Evolutionary conservation across 2,329 filamentous ascomycete genomes (phyloP).

Genomic region (Ophiostoma sp.): DNA sequence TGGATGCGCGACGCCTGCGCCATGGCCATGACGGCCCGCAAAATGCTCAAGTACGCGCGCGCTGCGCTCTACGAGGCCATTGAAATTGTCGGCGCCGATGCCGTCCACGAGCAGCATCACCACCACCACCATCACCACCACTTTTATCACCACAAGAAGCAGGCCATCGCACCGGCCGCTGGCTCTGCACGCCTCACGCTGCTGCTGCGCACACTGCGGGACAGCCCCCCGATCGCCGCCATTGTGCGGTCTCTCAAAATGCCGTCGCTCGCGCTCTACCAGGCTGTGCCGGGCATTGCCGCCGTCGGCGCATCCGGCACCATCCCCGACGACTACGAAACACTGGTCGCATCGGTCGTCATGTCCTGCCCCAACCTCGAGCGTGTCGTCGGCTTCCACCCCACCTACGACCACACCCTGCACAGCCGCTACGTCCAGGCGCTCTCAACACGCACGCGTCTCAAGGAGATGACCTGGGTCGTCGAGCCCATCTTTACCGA

Average conservation of each 20-base stretch:
- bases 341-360: constrained; percentile 54
- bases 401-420: constrained; percentile 47
- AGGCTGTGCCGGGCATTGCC: neutral
- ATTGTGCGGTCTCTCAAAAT: constrained; percentile 55
- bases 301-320: constrained; percentile 26
- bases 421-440: constrained; percentile 55
- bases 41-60: constrained; percentile 48
- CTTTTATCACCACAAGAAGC: constrained; percentile 53
- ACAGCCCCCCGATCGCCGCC: constrained; percentile 47
- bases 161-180: constrained; percentile 37
- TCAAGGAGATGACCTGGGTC: constrained; percentile 57
- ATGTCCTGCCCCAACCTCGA: constrained; percentile 63
- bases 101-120: constrained; percentile 41
- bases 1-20: constrained; percentile 58
- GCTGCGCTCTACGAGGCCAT: constrained; percentile 54
- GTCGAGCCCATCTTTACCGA: constrained; percentile 41
- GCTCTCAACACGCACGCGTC: constrained; percentile 49
- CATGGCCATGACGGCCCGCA: constrained; percentile 46
- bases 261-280: constrained; percentile 38
- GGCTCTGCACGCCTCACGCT: constrained; percentile 50
- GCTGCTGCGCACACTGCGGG: constrained; percentile 52
- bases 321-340: constrained; percentile 47
- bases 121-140: constrained; percentile 46
- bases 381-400: constrained; percentile 49
- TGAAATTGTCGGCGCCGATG: constrained; percentile 53